Base-by-base conservation (phyloP, 2,329 filamentous ascomycete species). In the Talaromyces amestolkiae region DNA sequence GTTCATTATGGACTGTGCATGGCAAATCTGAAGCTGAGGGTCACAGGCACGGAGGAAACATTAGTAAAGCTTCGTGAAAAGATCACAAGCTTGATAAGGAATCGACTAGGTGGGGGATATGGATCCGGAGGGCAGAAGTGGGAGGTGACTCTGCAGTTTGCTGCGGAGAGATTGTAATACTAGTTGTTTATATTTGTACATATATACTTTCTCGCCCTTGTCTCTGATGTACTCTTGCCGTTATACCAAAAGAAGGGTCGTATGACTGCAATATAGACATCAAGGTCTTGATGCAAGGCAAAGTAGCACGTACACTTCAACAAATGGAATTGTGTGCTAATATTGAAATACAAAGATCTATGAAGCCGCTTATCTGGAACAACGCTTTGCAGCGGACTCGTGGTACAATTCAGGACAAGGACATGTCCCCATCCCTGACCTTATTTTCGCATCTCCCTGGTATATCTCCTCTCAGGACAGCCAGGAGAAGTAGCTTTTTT, bases 1-100 rank as follows among this genome's bases (percentile, higher is more conserved):
- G 95, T 97, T 15, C 95, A 99, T 78, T 97, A 98, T 76, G 93
- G 94, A 1, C 83, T 98, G 47, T 96, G 93, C 74, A 96, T 98
- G 90, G 95, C 95, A 9, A 97, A 96, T 75, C 77, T 99, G 70
- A 96, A 92, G 77, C 79, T 99, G 22, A 86, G 89, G 66, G 86
- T 97, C 31, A 75, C 80, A 66, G 89, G 89, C 4, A 88, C 91
- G 51, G 92, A 95, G 67, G 86, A 89, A 15, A 86, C 89, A 6
- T 81, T 96, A 66, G 84, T 84, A 66, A 90, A 89, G 72, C 78
- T 98, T 69, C 86, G 93, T 65, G 89, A 91, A 68, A 88, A 91
- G 54, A 86, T 97, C 59, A 85, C 87, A 17, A 89, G 89, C 66
- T 80, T 97, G 72, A 88, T 99, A 61, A 90, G 91, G 76, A 96